A percentile compares a stretch with the other conserved stretches of the same genome.
These are phyloP conservation scores for Cladosporium sp. DNA, from an alignment of 2,329 filamentous ascomycete species.

Conservation along the genomic window DNA sequence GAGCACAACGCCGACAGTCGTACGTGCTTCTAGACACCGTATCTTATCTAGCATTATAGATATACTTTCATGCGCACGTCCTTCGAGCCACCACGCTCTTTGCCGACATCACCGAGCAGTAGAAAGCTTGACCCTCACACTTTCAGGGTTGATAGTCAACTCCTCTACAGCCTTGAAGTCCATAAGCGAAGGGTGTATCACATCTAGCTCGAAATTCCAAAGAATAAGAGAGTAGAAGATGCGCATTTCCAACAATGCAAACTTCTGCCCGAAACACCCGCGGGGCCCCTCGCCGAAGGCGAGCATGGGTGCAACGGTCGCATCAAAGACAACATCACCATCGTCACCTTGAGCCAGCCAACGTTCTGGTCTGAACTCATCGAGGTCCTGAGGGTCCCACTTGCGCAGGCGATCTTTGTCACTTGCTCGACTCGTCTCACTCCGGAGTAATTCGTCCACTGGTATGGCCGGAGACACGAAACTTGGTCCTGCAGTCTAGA, in stretches of 20 bases:
- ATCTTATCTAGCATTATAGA: background rate
- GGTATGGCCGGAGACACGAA: background rate
- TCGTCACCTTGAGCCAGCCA: background rate
- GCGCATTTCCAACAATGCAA: constrained; percentile 25
- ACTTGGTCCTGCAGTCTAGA: background rate
- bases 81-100: background rate
- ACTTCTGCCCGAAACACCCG: background rate
- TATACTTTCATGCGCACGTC: background rate
- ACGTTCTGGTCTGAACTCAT: background rate
- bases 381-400: background rate
- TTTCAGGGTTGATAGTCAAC: background rate
- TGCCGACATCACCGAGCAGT: background rate
- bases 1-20: no score
- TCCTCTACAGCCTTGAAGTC: background rate
- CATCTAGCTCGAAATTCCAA: constrained; percentile 35
- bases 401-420: background rate
- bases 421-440: background rate
- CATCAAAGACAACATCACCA: background rate
- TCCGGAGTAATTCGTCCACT: background rate
- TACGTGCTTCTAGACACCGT: no score
- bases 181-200: background rate
- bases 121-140: background rate
- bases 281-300: background rate
- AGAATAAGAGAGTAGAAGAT: constrained; percentile 33
- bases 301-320: background rate